Evolutionary conservation across 2,329 filamentous ascomycete species (phyloP).

Genomic region (Magnaporthiopsis incrustans): DNA sequence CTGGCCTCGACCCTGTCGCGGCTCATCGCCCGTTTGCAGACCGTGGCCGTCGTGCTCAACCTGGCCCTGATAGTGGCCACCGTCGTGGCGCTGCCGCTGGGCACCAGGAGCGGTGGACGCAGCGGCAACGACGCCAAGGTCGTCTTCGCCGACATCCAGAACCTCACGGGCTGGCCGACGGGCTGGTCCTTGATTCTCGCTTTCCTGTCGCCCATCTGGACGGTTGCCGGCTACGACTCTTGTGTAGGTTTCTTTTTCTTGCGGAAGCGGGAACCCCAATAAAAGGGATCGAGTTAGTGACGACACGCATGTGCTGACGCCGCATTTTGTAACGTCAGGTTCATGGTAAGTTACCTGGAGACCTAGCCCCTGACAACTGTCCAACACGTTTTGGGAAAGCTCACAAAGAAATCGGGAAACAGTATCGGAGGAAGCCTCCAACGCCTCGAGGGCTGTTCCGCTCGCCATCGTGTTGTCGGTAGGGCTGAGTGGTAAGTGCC

Average conservation of each 20-base stretch:
- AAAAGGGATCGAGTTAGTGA: too few species aligned
- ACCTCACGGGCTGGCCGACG: slow-evolving; percentile 49
- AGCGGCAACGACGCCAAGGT: slow-evolving; percentile 34
- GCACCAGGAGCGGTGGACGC: slow-evolving; percentile 21
- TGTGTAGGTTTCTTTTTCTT: slow-evolving; percentile 35
- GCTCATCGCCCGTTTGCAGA: slow-evolving; percentile 52
- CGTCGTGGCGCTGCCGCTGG: slow-evolving; percentile 48
- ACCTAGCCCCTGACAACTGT: too few species aligned
- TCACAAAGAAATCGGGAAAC: slow-evolving; percentile 2
- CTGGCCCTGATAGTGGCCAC: slow-evolving; percentile 47
- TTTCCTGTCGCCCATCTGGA: slow-evolving; percentile 57
- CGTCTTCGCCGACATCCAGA: slow-evolving; percentile 49
- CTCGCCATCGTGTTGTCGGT: slow-evolving; percentile 51
- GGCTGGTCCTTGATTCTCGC: slow-evolving; percentile 52
- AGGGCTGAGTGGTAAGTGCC: slow-evolving; percentile 31
- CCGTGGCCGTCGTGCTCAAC: slow-evolving; percentile 46
- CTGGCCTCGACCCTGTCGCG: slow-evolving; percentile 43
- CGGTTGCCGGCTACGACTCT: slow-evolving; percentile 47
- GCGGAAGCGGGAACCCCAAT: neutral
- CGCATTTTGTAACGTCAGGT: slow-evolving; percentile 6
- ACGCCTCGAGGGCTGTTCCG: slow-evolving; percentile 43
- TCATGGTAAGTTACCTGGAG: slow-evolving; percentile 11
- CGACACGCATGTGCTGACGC: slow-evolving; percentile 1
- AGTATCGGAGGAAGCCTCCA: slow-evolving; percentile 53
- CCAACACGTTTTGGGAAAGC: neutral